These are phyloP conservation scores for Tetrastigma voinierianum DNA, from an alignment of 164 flowering plant species.

Conservation along the genomic window DNA sequence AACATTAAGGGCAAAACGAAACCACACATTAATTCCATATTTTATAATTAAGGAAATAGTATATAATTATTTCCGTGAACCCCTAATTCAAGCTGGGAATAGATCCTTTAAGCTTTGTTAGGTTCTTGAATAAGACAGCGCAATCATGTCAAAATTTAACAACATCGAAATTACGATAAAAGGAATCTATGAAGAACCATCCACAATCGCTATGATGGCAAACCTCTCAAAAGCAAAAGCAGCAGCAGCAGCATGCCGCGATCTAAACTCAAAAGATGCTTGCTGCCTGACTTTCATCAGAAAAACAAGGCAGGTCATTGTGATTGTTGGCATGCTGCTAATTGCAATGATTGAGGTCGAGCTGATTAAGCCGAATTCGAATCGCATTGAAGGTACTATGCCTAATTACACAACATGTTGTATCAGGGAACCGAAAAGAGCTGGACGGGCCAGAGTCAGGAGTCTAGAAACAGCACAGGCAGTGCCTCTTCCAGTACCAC, in stretches of 20 bases:
- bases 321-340: not conserved
- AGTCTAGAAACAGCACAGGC: conserved; percentile 16
- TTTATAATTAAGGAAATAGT: too few relatives aligned
- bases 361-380: not conserved
- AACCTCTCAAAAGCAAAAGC: not conserved
- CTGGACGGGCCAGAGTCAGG: conserved; percentile 7
- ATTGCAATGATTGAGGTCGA: not conserved
- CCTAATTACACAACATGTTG: not conserved
- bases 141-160: too few relatives aligned
- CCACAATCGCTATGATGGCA: not conserved
- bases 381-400: not conserved
- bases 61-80: too few relatives aligned
- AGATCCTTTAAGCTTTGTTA: too few relatives aligned
- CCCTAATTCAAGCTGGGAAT: too few relatives aligned
- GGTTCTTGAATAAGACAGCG: too few relatives aligned
- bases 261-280: not conserved
- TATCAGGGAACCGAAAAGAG: conserved; percentile 26
- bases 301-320: not conserved
- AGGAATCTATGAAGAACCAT: too few relatives aligned
- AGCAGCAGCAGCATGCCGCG: not conserved
- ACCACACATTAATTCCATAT: too few relatives aligned
- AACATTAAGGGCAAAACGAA: too few relatives aligned
- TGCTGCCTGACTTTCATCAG: not conserved
- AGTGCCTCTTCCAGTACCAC: conserved; percentile 25
- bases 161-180: too few relatives aligned